Base-by-base conservation (phyloP, 1,284 basidiomycete species). In the Moesziomyces parantarcticus region DNA sequence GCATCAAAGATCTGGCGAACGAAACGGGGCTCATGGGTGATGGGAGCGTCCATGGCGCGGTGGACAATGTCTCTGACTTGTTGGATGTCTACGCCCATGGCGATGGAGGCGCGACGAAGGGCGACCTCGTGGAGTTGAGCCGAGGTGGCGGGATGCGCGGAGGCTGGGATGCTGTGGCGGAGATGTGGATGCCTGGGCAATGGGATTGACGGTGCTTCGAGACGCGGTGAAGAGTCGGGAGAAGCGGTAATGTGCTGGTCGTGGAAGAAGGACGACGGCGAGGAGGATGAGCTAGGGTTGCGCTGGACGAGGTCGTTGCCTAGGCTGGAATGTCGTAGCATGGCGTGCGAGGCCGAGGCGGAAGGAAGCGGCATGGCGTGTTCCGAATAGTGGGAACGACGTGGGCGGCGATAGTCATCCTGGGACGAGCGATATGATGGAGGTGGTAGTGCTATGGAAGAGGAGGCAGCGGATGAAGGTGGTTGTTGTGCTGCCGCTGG, bases 61-160 rank as follows among this genome's bases (percentile, higher is more conserved):
- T 60, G 52, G 8, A 65, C 68, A 32, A 71, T 65, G 25, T 58
- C 36, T 20, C 62, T 40, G 2, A 71, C 68, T 7, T 71, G 47
- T 21, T 61, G 47, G 22, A 48, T 18, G 22, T 65, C 36, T 53
- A 71, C 47, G 3, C 62, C 52, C 16, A 71, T 54, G 1, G 68
- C 57, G 9, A 58, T 10, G 2, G 68, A 65, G 3, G 61, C 58
- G 14, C 68, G 60, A n/a, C 68, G 61, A 1, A 65, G 43, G 14
- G 62, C 61, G 3, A 45, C 22, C 20, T 71, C 62, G 51, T 65
- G 57, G 16, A 65, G 26, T 2, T 58, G 20, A 22, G 23, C 13
- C 5, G 36, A 25, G 18, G 41, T 4, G 8, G 62, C 3, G 49
- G 49, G 6, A 3, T 29, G 14, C n/a, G 49, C 16, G 20, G 43